Conservation (phyloP, 2,329 filamentous ascomycete species). For the Microdochium bolleyi region DNA sequence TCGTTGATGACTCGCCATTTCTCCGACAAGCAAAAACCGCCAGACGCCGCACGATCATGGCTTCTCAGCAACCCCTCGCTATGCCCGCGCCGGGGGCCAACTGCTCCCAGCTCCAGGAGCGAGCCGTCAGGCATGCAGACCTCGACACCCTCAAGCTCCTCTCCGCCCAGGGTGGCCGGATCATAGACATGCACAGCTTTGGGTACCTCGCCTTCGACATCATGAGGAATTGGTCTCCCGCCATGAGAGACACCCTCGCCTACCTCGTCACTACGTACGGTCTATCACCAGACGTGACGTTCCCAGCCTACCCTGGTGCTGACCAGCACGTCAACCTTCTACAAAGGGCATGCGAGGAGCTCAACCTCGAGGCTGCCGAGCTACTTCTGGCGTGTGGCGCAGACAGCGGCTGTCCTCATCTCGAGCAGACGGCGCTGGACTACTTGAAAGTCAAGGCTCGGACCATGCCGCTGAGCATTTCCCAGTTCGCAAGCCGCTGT, state of each 20-base stretch:
- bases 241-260: not conserved
- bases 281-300: not conserved
- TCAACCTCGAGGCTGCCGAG: not conserved
- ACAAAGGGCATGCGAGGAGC: not conserved
- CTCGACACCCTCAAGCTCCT: not conserved
- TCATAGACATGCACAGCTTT: not conserved
- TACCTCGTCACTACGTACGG: not conserved
- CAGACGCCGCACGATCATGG: not conserved
- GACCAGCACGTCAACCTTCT: not conserved
- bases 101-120: not conserved
- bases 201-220: not conserved
- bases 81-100: not conserved
- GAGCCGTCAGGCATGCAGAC: not conserved
- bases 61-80: not conserved
- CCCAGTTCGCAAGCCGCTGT: not conserved
- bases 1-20: no score
- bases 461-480: not conserved
- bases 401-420: not conserved
- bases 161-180: not conserved
- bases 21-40: not conserved
- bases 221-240: not conserved
- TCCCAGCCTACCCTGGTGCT: not conserved
- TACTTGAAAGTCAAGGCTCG: not conserved
- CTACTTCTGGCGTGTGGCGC: not conserved
- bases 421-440: not conserved